phyloP scores from a whole-genome alignment of 176 grass and related monocot genomes.

The Oryza glaberrima region DNA sequence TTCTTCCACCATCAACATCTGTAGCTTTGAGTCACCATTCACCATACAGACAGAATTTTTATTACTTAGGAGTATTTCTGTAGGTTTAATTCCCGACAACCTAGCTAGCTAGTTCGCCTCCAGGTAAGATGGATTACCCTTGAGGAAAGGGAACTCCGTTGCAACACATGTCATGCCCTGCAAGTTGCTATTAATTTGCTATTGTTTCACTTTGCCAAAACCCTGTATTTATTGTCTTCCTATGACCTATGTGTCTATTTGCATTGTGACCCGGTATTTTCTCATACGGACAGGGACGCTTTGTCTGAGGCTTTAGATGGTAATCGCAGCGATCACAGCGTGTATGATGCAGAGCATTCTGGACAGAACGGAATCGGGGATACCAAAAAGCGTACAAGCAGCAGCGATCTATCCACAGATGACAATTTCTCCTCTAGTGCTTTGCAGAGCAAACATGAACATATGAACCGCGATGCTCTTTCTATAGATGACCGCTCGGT shows the following conservation, averaged over 20 bases:
- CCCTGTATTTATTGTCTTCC: neutral
- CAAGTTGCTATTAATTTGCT: neutral
- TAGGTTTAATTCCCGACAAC: constrained; percentile 2
- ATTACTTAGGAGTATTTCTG: neutral
- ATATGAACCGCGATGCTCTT: neutral
- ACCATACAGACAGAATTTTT: neutral
- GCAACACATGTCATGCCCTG: neutral
- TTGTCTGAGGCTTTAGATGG: constrained; percentile 19
- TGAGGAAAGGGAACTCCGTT: neutral
- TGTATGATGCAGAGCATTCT: constrained; percentile 5
- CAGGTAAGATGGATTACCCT: constrained; percentile 2
- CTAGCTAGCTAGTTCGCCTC: neutral
- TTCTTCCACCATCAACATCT: neutral
- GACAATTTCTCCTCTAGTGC: constrained; percentile 38
- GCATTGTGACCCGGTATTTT: neutral
- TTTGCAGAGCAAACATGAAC: constrained; percentile 24
- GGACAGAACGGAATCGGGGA: constrained; percentile 20
- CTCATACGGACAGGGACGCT: constrained; percentile 40
- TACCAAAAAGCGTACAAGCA: constrained; percentile 23
- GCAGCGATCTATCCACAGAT: constrained; percentile 13
- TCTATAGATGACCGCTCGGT: constrained; percentile 45
- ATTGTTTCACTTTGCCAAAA: neutral
- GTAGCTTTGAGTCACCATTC: neutral
- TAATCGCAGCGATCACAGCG: constrained; percentile 11
- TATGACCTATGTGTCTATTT: neutral